Base-by-base conservation (phyloP, 345 rosid genomes). In the Luvunga scandens region DNA sequence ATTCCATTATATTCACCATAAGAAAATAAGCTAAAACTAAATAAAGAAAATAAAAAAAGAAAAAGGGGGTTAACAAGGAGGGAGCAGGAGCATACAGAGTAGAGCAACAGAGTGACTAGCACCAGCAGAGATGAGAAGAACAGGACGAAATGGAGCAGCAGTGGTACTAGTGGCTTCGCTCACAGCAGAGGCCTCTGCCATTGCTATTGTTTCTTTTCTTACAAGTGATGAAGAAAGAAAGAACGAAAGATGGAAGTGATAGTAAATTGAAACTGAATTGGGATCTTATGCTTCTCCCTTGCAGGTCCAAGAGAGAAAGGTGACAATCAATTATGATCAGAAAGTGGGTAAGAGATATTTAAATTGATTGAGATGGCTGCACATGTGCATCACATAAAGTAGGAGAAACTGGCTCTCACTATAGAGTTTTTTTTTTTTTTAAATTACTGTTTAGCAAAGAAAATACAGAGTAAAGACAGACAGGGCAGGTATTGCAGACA, bases 51-150 rank as follows among this genome's bases (percentile, higher is more conserved):
- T 18, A 18, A 0, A 38, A 16, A 16, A 2, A n/a, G n/a, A 70
- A 3, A 65, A 22, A 56, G 1, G 7, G 21, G 7, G 10, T 25
- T 1, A 1, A 2, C 2, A 39, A 36, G 50, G 55, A 8, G 59
- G 59, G 14, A 36, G 50, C 42, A 8, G 53, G 62, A 22, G 75
- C 90, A 68, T 86, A 95, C 99, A 87, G 72, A 95, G 97, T 24
- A 92, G 91, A 75, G 99, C 98, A 59, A 93, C 92, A 67, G 99
- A 95, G 82, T 95, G 97, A 79, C 94, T 92, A 76, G 99, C 99
- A 61, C 99, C 99, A 57, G 99, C 97, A 66, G 99, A 95, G 83
- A 93, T 84, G 76, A 95, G 87, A 80, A 92, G 85, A 83, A 95
- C 89, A 12, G 75, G 89, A 80, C 87, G 94, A 76, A 82, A 72